Evolutionary conservation across 2,329 filamentous ascomycete species (phyloP), one percentile per base, ranked within the genome.

Genomic region (Trichoderma asperellum): DNA sequence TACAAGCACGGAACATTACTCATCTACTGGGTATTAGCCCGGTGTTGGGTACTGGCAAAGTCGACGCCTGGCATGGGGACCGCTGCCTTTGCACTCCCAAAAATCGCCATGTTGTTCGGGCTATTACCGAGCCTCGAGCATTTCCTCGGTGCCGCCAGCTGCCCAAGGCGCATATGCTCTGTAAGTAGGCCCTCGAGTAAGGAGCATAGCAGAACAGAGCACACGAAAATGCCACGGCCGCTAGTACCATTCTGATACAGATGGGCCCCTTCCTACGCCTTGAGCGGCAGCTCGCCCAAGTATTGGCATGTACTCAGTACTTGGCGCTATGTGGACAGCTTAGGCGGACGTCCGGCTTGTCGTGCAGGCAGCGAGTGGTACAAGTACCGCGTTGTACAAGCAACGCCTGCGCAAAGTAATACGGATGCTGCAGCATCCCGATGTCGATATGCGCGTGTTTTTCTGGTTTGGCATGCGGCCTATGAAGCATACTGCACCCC

Each of bases 361-460:
- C 56, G 12, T 34, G n/a, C 53, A 18, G 53, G 29, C 8, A 12
- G 29, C 27, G 7, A 21, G 32, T 34, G 56, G 56, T 58, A 24
- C 56, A 37, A 4, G 32, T 34, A 57, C 55, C 10, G 10, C 18
- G 8, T 52, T 2, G 59, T 62, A 62, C 29, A 14, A 14, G 4
- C 14, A 7, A 29, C 43, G 24, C 12, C 43, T 53, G 60, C 47
- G 18, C 47, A 55, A 8, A 55, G 24, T 8, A 55, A 24, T 55
- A 55, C 52, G 24, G 21, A 27, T 27, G 32, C 61, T 64, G 61
- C 49, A 64, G 61, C 35, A 24, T 55, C 37, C 60, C 61, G 61
- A 64, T 64, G 34, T 64, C 49, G 49, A 64, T 64, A 64, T 64
- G 61, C 61, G 61, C 49, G 61, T 64, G 61, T 49, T 64, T 16